phyloP scores from a whole-genome alignment of 2,329 filamentous ascomycete genomes.

The Colletotrichum siamense region DNA sequence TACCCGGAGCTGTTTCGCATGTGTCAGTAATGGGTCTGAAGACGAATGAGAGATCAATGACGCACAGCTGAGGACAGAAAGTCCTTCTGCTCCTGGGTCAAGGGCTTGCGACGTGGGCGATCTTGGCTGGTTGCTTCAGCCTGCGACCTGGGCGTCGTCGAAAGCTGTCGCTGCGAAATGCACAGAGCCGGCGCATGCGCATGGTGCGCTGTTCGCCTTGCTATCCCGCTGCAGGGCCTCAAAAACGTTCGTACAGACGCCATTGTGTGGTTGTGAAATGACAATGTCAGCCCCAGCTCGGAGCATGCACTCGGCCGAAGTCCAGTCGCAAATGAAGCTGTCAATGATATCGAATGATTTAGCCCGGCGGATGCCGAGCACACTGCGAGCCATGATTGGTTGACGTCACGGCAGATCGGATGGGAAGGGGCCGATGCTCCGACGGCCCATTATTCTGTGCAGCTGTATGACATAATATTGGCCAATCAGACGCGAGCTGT shows the following conservation, averaged over 20 bases:
- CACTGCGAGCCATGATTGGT: conserved; percentile 6
- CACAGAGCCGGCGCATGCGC: neutral
- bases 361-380: neutral
- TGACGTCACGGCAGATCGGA: conserved; percentile 5
- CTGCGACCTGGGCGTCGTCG: conserved; percentile 1
- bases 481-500: conserved; percentile 16
- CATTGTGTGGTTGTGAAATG: conserved; percentile 7
- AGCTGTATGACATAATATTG: conserved; percentile 22
- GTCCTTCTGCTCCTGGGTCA: conserved; percentile 73
- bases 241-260: neutral
- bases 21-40: neutral
- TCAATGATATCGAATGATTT: conserved; percentile 21
- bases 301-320: neutral
- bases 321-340: neutral
- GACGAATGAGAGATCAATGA: conserved; percentile 24
- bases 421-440: conserved; percentile 4
- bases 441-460: neutral
- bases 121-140: neutral
- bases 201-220: neutral
- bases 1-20: conserved; percentile 73
- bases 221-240: neutral
- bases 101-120: conserved; percentile 53
- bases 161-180: neutral
- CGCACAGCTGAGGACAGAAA: conserved; percentile 76
- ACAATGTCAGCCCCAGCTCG: neutral